phyloP scores from a whole-genome alignment of 2,329 filamentous ascomycete genomes.

The Pestalotiopsis sp. region DNA sequence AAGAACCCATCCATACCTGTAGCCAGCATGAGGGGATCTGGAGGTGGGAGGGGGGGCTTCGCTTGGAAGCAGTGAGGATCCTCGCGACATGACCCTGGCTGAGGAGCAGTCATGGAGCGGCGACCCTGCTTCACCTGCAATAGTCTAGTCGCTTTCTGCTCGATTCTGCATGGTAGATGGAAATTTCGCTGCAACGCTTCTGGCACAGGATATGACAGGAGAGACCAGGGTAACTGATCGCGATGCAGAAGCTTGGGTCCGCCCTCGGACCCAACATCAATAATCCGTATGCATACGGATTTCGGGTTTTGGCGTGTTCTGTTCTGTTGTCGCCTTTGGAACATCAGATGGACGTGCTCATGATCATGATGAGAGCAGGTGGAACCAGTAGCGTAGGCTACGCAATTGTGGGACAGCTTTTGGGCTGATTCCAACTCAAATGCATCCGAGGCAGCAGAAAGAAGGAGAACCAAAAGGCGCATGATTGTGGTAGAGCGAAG shows the following conservation, averaged over 20 bases:
- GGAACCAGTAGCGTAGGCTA: neutral
- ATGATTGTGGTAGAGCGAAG: neutral
- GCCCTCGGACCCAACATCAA: too few relatives aligned
- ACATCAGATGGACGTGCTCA: neutral
- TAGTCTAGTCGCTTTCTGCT: neutral
- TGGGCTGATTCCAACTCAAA: neutral
- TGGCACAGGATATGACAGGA: neutral
- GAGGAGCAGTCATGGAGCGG: neutral
- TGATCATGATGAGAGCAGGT: neutral
- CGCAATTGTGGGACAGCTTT: neutral
- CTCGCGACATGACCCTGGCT: constrained; percentile 3
- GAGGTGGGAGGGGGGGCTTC: neutral
- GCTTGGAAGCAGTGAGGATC: constrained; percentile 8
- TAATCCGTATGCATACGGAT: neutral
- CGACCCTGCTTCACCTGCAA: neutral
- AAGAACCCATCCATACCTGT: neutral
- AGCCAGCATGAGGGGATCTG: neutral
- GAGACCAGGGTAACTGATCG: neutral
- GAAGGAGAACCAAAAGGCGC: neutral
- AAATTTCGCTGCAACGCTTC: constrained; percentile 4
- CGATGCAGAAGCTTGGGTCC: neutral
- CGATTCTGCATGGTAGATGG: neutral
- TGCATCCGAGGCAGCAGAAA: neutral
- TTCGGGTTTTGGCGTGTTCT: neutral
- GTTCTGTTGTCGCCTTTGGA: neutral